Percentiles rank a stretch among this genome's conserved stretches.
These are phyloP conservation scores for Allomyces arbusculus DNA, from an alignment of 192 early-diverging fungal species.

Conservation along the genomic window DNA sequence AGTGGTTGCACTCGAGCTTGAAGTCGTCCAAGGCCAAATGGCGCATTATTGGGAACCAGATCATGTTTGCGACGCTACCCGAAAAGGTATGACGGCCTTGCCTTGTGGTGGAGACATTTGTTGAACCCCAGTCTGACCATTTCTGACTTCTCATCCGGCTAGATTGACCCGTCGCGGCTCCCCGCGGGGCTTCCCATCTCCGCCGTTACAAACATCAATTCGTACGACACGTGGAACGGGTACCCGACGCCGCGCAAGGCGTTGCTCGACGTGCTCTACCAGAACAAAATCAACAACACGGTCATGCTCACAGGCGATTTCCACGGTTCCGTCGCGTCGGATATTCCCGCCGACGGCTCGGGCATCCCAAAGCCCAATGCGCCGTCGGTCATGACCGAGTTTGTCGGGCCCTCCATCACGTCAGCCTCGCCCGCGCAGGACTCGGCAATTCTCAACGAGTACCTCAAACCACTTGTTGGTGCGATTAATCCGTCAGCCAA, in stretches of 20 bases:
- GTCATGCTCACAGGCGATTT: slow-evolving; percentile 6
- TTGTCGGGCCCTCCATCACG: slow-evolving; percentile 14
- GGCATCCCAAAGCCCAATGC: slow-evolving; percentile 5
- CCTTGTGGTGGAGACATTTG: background rate
- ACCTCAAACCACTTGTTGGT: slow-evolving; percentile 2
- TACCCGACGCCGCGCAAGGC: slow-evolving; percentile 14
- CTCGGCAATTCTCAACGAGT: slow-evolving; percentile 5
- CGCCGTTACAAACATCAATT: too few relatives aligned
- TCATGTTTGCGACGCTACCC: slow-evolving; percentile 9
- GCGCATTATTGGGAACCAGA: slow-evolving; percentile 19
- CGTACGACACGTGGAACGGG: slow-evolving; percentile 3
- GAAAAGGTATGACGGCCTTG: background rate
- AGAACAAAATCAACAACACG: slow-evolving; percentile 9
- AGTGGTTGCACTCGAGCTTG: slow-evolving; percentile 12
- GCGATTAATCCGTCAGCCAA: slow-evolving; percentile 6
- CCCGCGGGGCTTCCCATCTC: too few relatives aligned
- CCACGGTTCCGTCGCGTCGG: background rate
- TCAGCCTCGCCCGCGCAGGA: slow-evolving; percentile 4
- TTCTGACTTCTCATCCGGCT: too few relatives aligned
- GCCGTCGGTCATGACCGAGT: slow-evolving; percentile 14
- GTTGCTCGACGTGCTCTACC: slow-evolving; percentile 8
- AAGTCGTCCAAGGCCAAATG: slow-evolving; percentile 9
- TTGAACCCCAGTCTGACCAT: too few relatives aligned
- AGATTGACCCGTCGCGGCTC: too few relatives aligned
- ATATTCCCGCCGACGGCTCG: background rate